phyloP scores from a whole-genome alignment of 495 filamentous ascomycete species.

The Penicillium alfredii region DNA sequence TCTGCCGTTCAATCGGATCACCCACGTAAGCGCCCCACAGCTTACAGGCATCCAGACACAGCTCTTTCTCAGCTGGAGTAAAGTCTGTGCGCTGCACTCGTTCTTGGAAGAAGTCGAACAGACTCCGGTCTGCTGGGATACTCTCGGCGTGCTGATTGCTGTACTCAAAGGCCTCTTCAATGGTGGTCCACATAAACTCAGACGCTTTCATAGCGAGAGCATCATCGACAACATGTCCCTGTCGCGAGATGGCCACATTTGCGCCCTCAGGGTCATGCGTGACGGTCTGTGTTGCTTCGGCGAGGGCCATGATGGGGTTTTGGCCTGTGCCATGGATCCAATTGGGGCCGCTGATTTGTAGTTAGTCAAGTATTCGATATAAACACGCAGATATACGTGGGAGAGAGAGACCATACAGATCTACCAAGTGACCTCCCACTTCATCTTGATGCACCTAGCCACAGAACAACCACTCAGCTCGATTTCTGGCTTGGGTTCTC shows the following conservation, averaged over 20 bases:
- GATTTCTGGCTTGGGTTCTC: background rate
- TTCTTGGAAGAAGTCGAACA: constrained; percentile 71
- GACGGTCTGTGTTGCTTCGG: constrained; percentile 57
- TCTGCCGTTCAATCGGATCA: constrained; percentile 67
- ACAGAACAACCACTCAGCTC: constrained; percentile 2
- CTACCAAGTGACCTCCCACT: constrained; percentile 38
- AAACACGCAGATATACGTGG: too few species aligned
- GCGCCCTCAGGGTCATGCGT: constrained; percentile 50
- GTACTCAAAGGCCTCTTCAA: constrained; percentile 72
- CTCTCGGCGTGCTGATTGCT: constrained; percentile 60
- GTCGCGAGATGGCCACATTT: constrained; percentile 54
- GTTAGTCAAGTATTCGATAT: constrained; percentile 10
- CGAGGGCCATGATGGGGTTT: constrained; percentile 81
- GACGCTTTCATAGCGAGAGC: constrained; percentile 48
- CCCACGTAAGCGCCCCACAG: constrained; percentile 91
- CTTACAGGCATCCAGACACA: constrained; percentile 57
- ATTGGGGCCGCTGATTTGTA: constrained; percentile 64
- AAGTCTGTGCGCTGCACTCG: constrained; percentile 53
- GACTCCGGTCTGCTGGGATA: constrained; percentile 61
- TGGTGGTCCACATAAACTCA: constrained; percentile 69
- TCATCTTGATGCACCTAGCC: constrained; percentile 35
- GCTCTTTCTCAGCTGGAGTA: constrained; percentile 43
- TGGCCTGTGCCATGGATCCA: constrained; percentile 88
- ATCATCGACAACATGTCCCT: constrained; percentile 52
- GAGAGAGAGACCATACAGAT: constrained; percentile 29